Evolutionary conservation across 73 alveolate genomes (phyloP).

Genomic region (Paramecium sexaurelia): DNA sequence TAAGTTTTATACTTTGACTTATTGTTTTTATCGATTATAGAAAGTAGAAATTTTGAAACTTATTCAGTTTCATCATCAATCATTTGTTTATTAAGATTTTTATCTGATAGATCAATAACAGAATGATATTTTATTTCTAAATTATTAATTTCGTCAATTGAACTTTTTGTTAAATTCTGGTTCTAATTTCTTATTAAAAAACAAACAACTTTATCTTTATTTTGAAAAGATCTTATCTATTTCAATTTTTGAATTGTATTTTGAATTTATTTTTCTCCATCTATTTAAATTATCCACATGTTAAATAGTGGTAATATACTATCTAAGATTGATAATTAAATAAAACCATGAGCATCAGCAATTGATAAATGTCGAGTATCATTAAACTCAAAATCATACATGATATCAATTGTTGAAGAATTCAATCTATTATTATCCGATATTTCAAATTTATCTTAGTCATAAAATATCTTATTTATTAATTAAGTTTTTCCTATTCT

Average conservation of each 20-base stretch:
- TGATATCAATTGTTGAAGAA: not conserved
- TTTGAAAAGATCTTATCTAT: not conserved
- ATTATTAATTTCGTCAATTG: not conserved
- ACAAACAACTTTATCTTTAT: not conserved
- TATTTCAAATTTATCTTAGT: not conserved
- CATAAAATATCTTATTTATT: not conserved
- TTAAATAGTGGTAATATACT: not conserved
- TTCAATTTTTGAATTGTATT: not conserved
- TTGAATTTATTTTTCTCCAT: not conserved
- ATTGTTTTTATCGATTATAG: not conserved
- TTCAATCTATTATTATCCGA: not conserved
- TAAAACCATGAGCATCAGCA: not conserved
- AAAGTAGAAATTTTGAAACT: not conserved
- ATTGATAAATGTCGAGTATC: not conserved
- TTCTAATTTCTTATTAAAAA: not conserved
- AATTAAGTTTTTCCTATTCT: slow-evolving; percentile 1
- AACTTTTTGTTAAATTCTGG: not conserved
- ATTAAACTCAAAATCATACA: slow-evolving; percentile 24
- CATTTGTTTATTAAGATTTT: slow-evolving; percentile 8
- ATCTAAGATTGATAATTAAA: not conserved
- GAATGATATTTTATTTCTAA: not conserved
- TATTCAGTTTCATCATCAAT: not conserved
- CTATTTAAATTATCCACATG: not conserved
- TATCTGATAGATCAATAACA: not conserved
- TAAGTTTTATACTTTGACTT: too few relatives aligned